Percentiles rank a stretch among this genome's conserved stretches.
phyloP scores from a whole-genome alignment of 331 rosid species.

The Acacia pycnantha region DNA sequence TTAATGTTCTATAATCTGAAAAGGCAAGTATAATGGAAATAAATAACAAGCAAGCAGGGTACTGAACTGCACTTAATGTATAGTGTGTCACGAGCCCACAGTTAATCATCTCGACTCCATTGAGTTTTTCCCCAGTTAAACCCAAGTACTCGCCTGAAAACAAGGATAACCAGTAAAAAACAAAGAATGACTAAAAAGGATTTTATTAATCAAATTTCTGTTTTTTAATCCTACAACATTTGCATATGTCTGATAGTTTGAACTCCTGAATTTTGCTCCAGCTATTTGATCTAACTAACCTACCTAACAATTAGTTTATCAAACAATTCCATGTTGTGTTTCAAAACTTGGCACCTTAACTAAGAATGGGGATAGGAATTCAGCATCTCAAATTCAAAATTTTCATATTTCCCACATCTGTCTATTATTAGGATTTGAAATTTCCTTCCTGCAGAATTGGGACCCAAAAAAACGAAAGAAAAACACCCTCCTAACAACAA shows the following conservation, averaged over 20 bases:
- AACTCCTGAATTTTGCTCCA: not conserved
- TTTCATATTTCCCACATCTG: not conserved
- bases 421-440: not conserved
- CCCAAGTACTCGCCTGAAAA: constrained; percentile 88
- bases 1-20: constrained; percentile 4
- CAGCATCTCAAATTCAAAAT: not conserved
- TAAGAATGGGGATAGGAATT: not conserved
- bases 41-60: constrained; percentile 17
- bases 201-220: constrained; percentile 18
- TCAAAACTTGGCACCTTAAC: not conserved
- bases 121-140: constrained; percentile 80
- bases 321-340: not conserved
- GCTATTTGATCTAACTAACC: not conserved
- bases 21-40: not conserved
- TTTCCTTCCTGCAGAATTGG: not conserved
- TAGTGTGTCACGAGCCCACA: constrained; percentile 95
- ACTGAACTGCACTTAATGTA: constrained; percentile 66
- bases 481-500: constrained; percentile 16
- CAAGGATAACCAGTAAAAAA: constrained; percentile 25
- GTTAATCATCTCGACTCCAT: constrained; percentile 77
- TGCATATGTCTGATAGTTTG: not conserved
- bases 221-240: not conserved
- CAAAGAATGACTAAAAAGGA: constrained; percentile 13
- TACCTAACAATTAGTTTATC: not conserved
- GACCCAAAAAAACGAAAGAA: not conserved